Evolutionary conservation across 345 rosid genomes (phyloP).

Genomic region (Carallia brachiata): DNA sequence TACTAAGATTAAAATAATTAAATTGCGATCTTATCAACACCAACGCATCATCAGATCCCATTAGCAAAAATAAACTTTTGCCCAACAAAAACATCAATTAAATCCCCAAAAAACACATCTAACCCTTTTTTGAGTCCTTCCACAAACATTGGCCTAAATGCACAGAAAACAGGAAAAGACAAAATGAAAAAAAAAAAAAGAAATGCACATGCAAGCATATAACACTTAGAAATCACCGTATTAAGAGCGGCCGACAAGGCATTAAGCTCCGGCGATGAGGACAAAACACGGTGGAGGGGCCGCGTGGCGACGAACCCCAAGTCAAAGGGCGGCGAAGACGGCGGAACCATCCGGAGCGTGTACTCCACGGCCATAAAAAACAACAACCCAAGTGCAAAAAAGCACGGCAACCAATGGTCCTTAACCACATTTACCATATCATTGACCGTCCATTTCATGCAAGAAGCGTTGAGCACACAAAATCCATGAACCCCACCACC

Average conservation of each 20-base stretch:
- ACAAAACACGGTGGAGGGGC: constrained; percentile 52
- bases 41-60: too few species aligned
- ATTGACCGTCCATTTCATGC: constrained; percentile 55
- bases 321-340: constrained; percentile 73
- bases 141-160: too few species aligned
- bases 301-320: constrained; percentile 78
- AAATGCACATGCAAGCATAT: not conserved
- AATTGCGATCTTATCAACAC: too few species aligned
- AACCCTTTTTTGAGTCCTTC: too few species aligned
- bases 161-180: too few species aligned
- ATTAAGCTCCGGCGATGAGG: constrained; percentile 73
- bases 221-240: constrained; percentile 44
- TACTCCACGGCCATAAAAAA: constrained; percentile 94
- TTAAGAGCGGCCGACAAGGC: constrained; percentile 77
- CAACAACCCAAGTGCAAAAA: constrained; percentile 57
- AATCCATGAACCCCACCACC: not conserved
- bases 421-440: constrained; percentile 57
- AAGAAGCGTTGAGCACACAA: constrained; percentile 35
- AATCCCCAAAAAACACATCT: too few species aligned
- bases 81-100: too few species aligned
- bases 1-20: too few species aligned
- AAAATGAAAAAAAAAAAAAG: not conserved
- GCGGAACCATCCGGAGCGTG: constrained; percentile 83
- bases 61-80: too few species aligned
- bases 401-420: constrained; percentile 64